These are phyloP conservation scores for Aspergillus diversus DNA, from an alignment of 495 filamentous ascomycete species.

Conservation along the genomic window DNA sequence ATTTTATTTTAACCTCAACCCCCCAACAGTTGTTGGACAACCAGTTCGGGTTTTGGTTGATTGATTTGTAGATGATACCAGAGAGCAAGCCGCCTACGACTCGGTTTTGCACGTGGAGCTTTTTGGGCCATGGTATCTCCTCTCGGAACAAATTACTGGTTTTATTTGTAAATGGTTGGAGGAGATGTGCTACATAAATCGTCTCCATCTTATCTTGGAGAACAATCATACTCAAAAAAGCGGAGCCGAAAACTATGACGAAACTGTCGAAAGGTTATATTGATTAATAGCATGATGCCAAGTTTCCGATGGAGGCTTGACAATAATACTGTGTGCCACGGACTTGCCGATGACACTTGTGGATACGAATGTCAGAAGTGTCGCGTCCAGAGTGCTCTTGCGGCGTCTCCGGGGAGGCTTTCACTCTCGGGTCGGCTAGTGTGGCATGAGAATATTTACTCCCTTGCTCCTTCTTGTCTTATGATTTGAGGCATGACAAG, in stretches of 20 bases:
- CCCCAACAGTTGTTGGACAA: too few species aligned
- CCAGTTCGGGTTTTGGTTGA: too few species aligned
- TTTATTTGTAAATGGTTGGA: neutral
- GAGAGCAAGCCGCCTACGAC: neutral
- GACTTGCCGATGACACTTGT: conserved; percentile 34
- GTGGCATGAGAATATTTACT: neutral
- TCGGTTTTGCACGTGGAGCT: neutral
- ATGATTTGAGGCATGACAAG: conserved; percentile 18
- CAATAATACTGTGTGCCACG: conserved; percentile 22
- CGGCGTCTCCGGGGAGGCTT: conserved; percentile 27
- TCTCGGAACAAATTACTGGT: conserved; percentile 2
- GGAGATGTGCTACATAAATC: conserved; percentile 7
- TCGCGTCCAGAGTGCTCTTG: conserved; percentile 1
- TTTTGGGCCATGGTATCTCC: neutral
- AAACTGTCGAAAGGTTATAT: conserved; percentile 16
- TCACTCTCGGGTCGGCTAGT: conserved; percentile 8
- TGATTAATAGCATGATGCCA: conserved; percentile 23
- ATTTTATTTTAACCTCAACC: neutral
- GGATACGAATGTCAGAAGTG: conserved; percentile 26
- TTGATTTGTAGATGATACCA: too few species aligned
- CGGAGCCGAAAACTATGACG: conserved; percentile 16
- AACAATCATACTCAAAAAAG: conserved; percentile 14
- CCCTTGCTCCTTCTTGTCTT: neutral
- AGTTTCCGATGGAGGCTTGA: conserved; percentile 22
- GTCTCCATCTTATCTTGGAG: conserved; percentile 33